phyloP scores from a whole-genome alignment of 176 grass and related monocot genomes.

The Puccinellia tenuiflora region DNA sequence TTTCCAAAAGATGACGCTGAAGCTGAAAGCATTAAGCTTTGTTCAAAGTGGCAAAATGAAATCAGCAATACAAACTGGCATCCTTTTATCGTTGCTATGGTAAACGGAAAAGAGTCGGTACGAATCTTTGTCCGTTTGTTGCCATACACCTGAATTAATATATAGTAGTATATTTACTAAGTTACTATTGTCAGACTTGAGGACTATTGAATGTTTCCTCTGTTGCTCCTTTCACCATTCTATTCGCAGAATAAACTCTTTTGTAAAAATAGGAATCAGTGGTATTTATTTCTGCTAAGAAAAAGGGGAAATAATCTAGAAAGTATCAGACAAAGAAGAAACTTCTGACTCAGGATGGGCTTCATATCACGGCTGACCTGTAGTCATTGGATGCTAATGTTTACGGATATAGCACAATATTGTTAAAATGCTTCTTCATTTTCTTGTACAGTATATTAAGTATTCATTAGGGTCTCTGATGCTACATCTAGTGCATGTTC shows the following conservation, averaged over 20 bases:
- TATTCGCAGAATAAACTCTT: not conserved
- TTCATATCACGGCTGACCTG: not conserved
- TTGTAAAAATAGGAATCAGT: not conserved
- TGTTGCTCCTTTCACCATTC: not conserved
- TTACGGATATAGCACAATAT: not conserved
- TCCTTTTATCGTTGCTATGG: conserved; percentile 41
- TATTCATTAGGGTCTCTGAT: not conserved
- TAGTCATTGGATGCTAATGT: not conserved
- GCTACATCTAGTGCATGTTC: not conserved
- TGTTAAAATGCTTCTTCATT: not conserved
- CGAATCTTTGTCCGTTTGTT: conserved; percentile 8
- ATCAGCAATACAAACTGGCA: conserved; percentile 52
- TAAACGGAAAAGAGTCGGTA: conserved; percentile 40
- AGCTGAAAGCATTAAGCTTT: conserved; percentile 24
- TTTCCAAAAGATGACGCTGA: conserved; percentile 32
- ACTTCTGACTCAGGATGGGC: not conserved
- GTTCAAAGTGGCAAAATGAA: conserved; percentile 69
- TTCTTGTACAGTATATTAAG: not conserved
- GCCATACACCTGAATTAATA: not conserved
- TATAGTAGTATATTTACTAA: not conserved
- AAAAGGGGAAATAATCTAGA: not conserved
- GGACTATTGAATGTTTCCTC: not conserved
- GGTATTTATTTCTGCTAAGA: not conserved
- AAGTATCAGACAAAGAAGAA: not conserved
- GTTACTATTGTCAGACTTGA: not conserved